Percentiles rank a stretch among this genome's conserved stretches.
These are phyloP conservation scores for Psidium friedrichsthalianum DNA, from an alignment of 345 rosid species.

Conservation along the genomic window DNA sequence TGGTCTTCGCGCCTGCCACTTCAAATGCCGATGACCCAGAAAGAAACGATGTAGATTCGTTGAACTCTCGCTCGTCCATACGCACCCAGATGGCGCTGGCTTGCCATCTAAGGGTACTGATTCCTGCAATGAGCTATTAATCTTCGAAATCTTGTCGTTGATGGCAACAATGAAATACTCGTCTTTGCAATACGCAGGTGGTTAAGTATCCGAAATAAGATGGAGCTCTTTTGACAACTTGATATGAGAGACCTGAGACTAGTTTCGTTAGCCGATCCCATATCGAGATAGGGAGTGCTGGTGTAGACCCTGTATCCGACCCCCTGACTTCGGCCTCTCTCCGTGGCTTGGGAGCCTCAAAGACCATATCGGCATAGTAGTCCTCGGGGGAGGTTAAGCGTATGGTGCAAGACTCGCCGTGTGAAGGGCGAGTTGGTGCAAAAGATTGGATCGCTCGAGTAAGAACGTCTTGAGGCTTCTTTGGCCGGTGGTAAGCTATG, in stretches of 20 bases:
- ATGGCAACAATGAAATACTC: conserved; percentile 62
- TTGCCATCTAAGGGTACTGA: conserved; percentile 37
- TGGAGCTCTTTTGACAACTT: conserved; percentile 29
- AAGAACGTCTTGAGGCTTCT: conserved; percentile 52
- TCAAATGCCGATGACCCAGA: conserved; percentile 37
- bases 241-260: conserved; percentile 34
- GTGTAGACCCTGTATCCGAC: conserved; percentile 72
- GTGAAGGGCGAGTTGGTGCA: conserved; percentile 85
- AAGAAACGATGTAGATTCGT: conserved; percentile 72
- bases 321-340: conserved; percentile 52
- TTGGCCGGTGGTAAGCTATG: conserved; percentile 68
- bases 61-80: conserved; percentile 65
- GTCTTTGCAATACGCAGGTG: too few relatives aligned
- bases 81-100: conserved; percentile 43
- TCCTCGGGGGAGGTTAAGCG: conserved; percentile 71
- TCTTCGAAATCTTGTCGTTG: conserved; percentile 37
- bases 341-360: conserved; percentile 43
- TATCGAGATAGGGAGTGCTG: conserved; percentile 56
- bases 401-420: conserved; percentile 87
- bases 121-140: conserved; percentile 40
- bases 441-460: conserved; percentile 72
- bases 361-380: conserved; percentile 54
- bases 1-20: conserved; percentile 1
- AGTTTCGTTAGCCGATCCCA: conserved; percentile 42
- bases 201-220: conserved; percentile 25